Conservation (phyloP, 306 rosid genomes). For the Corylus americana region DNA sequence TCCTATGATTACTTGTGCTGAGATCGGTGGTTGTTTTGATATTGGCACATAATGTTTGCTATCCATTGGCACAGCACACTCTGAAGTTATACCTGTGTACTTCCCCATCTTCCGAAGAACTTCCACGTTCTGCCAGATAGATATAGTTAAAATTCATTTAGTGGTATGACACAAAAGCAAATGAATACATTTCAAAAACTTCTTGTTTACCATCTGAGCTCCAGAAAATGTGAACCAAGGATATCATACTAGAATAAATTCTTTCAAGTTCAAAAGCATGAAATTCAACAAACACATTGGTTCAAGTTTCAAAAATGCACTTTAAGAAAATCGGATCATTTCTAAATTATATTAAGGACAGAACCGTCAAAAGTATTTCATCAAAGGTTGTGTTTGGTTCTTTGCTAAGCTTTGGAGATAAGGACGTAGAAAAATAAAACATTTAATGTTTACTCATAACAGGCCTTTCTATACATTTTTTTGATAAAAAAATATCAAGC, state of each 20-base stretch:
- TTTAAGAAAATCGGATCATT: not conserved
- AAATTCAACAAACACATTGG: not conserved
- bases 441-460: not conserved
- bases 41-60: conserved; percentile 37
- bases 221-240: not conserved
- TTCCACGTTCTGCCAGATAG: conserved; percentile 60
- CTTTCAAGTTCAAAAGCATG: not conserved
- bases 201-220: not conserved
- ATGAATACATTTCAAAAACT: not conserved
- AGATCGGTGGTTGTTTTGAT: conserved; percentile 47
- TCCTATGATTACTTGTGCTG: conserved; percentile 86
- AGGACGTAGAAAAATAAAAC: not conserved
- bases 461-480: not conserved
- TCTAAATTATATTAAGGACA: not conserved
- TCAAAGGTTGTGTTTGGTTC: not conserved
- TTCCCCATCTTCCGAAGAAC: conserved; percentile 87
- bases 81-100: conserved; percentile 69
- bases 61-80: conserved; percentile 73
- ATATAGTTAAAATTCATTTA: not conserved
- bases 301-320: not conserved
- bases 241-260: not conserved
- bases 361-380: not conserved
- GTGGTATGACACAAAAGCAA: not conserved
- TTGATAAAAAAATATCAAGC: not conserved
- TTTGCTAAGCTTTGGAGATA: not conserved